Conservation (phyloP, 2,329 filamentous ascomycete species). For the Exophiala oligosperma region DNA sequence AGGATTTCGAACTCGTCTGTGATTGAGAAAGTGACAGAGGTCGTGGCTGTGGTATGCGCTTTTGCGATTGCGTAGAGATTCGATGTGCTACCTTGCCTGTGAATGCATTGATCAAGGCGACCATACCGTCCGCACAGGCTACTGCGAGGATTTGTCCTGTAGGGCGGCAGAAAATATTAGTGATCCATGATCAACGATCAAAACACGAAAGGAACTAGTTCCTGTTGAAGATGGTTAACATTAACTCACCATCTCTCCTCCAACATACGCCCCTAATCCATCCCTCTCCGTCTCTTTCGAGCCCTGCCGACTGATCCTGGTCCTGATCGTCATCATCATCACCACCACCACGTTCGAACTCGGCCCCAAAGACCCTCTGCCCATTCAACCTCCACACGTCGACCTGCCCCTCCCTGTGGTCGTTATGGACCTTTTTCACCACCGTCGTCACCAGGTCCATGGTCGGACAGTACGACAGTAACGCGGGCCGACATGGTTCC, state of each 20-base stretch:
- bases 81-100: conserved; percentile 75
- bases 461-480: conserved; percentile 75
- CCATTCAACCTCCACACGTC: conserved; percentile 77
- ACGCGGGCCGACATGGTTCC: conserved; percentile 50
- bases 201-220: too few species aligned
- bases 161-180: not conserved
- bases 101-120: conserved; percentile 75
- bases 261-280: conserved; percentile 49
- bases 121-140: conserved; percentile 77
- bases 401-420: conserved; percentile 41
- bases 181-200: too few species aligned
- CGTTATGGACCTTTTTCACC: conserved; percentile 4
- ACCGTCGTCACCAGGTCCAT: conserved; percentile 77
- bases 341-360: conserved; percentile 23
- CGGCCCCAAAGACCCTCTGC: conserved; percentile 64
- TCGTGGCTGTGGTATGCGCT: not conserved
- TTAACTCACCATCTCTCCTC: conserved; percentile 65
- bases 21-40: conserved; percentile 2
- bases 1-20: conserved; percentile 2
- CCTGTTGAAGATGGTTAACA: too few species aligned
- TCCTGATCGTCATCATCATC: conserved; percentile 36
- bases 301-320: conserved; percentile 32
- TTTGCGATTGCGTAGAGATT: conserved; percentile 15
- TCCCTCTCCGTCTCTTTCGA: not conserved
- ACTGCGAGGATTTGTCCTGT: conserved; percentile 75